These are phyloP conservation scores for Aspergillus conjunctus DNA, from an alignment of 495 filamentous ascomycete genomes.

Conservation along the genomic window DNA sequence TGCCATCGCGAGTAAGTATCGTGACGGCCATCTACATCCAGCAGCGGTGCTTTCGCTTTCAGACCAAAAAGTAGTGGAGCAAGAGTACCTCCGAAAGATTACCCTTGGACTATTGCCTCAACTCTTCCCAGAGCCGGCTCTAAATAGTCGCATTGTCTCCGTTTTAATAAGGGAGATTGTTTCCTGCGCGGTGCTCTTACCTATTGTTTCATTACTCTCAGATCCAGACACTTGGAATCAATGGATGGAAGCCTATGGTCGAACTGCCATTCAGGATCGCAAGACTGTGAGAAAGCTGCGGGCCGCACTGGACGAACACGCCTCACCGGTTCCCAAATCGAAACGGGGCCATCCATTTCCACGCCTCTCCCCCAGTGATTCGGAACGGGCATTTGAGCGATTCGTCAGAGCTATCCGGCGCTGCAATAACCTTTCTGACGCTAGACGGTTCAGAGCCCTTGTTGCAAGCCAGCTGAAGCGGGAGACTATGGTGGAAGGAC, in stretches of 20 bases:
- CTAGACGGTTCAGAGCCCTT: constrained; percentile 86
- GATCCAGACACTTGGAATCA: constrained; percentile 99
- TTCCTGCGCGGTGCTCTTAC: constrained; percentile 49
- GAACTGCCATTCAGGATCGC: constrained; percentile 87
- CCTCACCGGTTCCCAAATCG: constrained; percentile 74
- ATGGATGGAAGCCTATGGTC: constrained; percentile 85
- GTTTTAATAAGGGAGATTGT: constrained; percentile 85
- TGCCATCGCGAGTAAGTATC: constrained; percentile 91
- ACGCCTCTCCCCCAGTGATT: constrained; percentile 67
- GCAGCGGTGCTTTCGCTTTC: constrained; percentile 81
- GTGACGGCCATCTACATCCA: constrained; percentile 83
- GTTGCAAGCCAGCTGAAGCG: constrained; percentile 90
- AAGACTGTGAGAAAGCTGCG: constrained; percentile 93
- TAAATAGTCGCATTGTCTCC: constrained; percentile 75
- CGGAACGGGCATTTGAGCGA: constrained; percentile 89
- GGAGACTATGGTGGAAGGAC: constrained; percentile 73
- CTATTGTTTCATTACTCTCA: constrained; percentile 45
- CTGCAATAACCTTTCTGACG: constrained; percentile 91
- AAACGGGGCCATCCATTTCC: constrained; percentile 66
- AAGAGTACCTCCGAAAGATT: constrained; percentile 79
- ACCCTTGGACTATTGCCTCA: constrained; percentile 70
- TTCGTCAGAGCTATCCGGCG: constrained; percentile 89
- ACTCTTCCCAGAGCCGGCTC: constrained; percentile 71
- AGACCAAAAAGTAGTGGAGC: constrained; percentile 79
- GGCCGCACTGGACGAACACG: constrained; percentile 92